These are phyloP conservation scores for Aegilops tauschii DNA, from an alignment of 176 grass and related monocot species.

Conservation along the genomic window DNA sequence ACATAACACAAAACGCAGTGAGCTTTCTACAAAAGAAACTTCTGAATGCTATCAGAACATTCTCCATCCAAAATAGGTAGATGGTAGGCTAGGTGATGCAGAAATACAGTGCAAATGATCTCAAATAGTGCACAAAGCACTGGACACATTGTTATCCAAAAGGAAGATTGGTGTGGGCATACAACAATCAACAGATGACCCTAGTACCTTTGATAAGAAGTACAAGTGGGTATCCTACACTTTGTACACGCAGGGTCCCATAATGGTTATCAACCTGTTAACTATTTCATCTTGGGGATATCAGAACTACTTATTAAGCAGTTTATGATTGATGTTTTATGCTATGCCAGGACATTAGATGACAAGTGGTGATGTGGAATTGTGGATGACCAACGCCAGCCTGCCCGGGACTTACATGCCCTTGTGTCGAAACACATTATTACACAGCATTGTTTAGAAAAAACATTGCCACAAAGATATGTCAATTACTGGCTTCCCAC, in stretches of 20 bases:
- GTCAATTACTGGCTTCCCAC: background rate
- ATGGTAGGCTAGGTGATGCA: conserved; percentile 2
- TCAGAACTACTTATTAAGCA: background rate
- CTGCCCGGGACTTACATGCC: background rate
- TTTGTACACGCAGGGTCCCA: background rate
- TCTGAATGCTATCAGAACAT: background rate
- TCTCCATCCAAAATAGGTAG: background rate
- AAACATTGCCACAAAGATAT: background rate
- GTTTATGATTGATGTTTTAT: background rate
- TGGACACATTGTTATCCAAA: background rate
- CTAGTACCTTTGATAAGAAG: background rate
- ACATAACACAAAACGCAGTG: background rate
- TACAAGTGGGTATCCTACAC: background rate
- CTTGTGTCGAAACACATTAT: background rate
- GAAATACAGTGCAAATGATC: background rate
- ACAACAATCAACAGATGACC: background rate
- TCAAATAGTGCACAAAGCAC: background rate
- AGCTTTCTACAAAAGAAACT: background rate
- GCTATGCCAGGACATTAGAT: background rate
- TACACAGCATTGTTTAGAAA: background rate
- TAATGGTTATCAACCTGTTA: background rate
- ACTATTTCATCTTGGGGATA: background rate
- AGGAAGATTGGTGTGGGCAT: background rate
- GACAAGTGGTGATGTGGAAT: background rate
- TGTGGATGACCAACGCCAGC: background rate